A percentile compares a stretch with the other conserved stretches of the same genome.
Conservation (phyloP, 108 stramenopile genomes). For the Pseudonitzschia pungens region DNA sequence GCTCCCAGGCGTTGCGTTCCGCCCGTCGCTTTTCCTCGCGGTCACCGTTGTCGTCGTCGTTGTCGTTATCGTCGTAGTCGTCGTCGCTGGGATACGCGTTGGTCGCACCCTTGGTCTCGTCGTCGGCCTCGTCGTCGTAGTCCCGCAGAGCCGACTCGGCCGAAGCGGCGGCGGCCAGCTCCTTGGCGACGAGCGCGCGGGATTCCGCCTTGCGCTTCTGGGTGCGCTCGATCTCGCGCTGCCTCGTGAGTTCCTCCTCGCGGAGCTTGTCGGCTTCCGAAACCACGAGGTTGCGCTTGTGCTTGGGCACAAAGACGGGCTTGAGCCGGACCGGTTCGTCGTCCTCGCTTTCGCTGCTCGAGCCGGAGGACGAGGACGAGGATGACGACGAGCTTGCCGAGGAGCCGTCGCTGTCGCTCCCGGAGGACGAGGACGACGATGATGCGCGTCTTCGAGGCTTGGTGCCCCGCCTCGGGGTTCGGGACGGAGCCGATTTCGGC, state of each 20-base stretch:
- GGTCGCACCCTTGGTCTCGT: conserved; percentile 47
- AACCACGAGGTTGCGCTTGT: conserved; percentile 55
- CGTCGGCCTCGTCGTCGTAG: conserved; percentile 32
- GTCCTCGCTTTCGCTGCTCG: conserved; percentile 31
- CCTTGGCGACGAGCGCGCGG: conserved; percentile 70
- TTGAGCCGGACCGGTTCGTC: conserved; percentile 44
- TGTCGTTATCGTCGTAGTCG: conserved; percentile 29
- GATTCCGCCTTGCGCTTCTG: conserved; percentile 66
- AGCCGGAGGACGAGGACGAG: no score
- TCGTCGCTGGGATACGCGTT: conserved; percentile 41
- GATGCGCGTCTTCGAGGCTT: background rate
- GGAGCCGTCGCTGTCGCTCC: conserved; percentile 9
- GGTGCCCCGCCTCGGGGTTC: background rate
- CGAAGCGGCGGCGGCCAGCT: conserved; percentile 30
- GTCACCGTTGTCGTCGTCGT: background rate
- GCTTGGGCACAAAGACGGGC: conserved; percentile 77
- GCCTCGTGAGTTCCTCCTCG: conserved; percentile 43
- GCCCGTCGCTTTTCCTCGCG: no score
- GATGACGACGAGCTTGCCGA: conserved; percentile 29
- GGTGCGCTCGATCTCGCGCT: conserved; percentile 43
- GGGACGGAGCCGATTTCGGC: no score
- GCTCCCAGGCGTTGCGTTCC: conserved; percentile 76
- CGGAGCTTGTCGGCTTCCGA: conserved; percentile 45
- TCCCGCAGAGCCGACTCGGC: background rate
- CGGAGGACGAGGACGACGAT: no score